Conservation (phyloP, 306 rosid genomes). For the Glycine latifolia region DNA sequence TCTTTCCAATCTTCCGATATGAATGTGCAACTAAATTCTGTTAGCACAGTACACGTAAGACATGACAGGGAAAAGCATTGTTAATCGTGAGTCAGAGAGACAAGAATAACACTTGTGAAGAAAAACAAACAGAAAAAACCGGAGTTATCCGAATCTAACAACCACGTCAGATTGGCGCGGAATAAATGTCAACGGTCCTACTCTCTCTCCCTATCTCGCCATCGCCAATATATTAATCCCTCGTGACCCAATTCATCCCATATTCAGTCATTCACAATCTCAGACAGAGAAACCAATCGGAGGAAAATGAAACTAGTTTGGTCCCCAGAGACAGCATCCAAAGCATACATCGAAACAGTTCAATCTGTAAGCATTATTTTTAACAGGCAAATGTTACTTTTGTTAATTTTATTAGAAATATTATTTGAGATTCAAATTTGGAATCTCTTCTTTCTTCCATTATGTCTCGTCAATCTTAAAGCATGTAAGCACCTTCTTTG, state of each 20-base stretch:
- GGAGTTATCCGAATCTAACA: conserved; percentile 45
- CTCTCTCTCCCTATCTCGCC: not conserved
- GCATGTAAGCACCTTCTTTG: too few species aligned
- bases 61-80: conserved; percentile 18
- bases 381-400: too few species aligned
- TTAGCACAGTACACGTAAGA: not conserved
- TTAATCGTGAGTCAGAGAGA: not conserved
- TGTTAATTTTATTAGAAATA: too few species aligned
- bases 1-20: too few species aligned
- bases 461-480: too few species aligned
- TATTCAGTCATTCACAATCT: conserved; percentile 12
- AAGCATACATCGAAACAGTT: conserved; percentile 91
- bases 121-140: not conserved
- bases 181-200: conserved; percentile 56
- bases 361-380: conserved; percentile 41
- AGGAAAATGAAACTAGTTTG: conserved; percentile 77
- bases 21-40: not conserved
- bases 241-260: not conserved
- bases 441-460: too few species aligned
- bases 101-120: not conserved
- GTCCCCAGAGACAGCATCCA: conserved; percentile 91
- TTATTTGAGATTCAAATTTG: too few species aligned
- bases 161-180: conserved; percentile 64
- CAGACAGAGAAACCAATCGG: not conserved
- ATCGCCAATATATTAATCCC: not conserved